phyloP scores from a whole-genome alignment of 1,284 basidiomycete species.

The Apiotrichum montevideense region DNA sequence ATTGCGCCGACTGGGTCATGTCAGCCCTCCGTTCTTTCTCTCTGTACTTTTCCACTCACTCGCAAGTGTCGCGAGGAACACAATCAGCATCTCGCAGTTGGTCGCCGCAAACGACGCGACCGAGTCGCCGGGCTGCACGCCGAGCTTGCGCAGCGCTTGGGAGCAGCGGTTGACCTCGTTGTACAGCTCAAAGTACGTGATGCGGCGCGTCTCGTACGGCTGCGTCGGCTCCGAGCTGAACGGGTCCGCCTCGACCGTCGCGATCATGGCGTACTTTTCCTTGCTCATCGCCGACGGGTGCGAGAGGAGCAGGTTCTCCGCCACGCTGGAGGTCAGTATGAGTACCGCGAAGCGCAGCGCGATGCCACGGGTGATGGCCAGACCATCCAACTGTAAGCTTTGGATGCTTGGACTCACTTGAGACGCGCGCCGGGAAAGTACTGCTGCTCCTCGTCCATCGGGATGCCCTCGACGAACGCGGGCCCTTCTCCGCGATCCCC shows the following conservation, averaged over 20 bases:
- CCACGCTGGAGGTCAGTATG: conserved; percentile 10
- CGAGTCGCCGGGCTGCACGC: conserved; percentile 14
- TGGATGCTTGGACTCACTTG: conserved; percentile 7
- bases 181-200: conserved; percentile 19
- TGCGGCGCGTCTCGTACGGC: conserved; percentile 18
- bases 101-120: conserved; percentile 17
- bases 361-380: no score
- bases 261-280: conserved; percentile 14
- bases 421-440: conserved; percentile 13
- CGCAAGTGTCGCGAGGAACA: conserved; percentile 14
- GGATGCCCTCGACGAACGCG: conserved; percentile 14
- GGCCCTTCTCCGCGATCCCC: conserved; percentile 17
- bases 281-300: conserved; percentile 15
- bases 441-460: conserved; percentile 17
- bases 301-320: conserved; percentile 15
- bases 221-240: conserved; percentile 3
- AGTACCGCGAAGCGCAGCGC: no score
- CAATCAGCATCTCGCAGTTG: conserved; percentile 17
- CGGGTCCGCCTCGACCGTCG: conserved; percentile 17
- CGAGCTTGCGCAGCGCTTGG: conserved; percentile 14
- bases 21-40: not conserved
- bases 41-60: not conserved
- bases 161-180: conserved; percentile 12
- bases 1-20: conserved; percentile 17
- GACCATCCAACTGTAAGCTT: no score